These are phyloP conservation scores for Leptographium radiaticola DNA, from an alignment of 2,329 filamentous ascomycete species.

Conservation along the genomic window DNA sequence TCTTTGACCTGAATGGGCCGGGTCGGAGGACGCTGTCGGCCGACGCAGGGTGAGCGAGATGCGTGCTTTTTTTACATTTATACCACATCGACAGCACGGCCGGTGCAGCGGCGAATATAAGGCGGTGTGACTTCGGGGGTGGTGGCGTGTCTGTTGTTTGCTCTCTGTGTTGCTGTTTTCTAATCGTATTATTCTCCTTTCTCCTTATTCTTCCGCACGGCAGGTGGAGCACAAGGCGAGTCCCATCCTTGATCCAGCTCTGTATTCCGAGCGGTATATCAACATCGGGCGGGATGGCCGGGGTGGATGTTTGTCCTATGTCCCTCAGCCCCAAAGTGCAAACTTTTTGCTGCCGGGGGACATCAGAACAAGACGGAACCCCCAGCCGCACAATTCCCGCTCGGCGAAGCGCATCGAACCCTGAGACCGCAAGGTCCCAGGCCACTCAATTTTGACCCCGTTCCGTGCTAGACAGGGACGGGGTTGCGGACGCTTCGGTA, in stretches of 20 bases:
- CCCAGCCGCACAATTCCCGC: neutral
- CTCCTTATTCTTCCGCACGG: slow-evolving; percentile 38
- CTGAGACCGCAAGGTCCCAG: neutral
- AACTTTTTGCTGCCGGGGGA: neutral
- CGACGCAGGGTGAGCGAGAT: too few relatives aligned
- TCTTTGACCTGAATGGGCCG: too few relatives aligned
- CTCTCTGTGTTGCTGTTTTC: slow-evolving; percentile 5
- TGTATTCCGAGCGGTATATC: slow-evolving; percentile 65
- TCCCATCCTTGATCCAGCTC: slow-evolving; percentile 56
- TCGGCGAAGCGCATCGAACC: neutral
- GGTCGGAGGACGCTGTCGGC: too few relatives aligned
- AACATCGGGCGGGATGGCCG: slow-evolving; percentile 11
- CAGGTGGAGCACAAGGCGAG: slow-evolving; percentile 68
- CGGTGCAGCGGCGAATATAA: too few relatives aligned
- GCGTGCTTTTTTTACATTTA: too few relatives aligned
- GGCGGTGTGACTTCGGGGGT: neutral
- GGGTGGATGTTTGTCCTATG: neutral
- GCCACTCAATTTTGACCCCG: slow-evolving; percentile 1
- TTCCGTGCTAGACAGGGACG: slow-evolving; percentile 3
- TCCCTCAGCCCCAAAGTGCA: neutral
- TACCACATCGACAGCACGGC: too few relatives aligned
- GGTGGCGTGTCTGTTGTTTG: neutral
- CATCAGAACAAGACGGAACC: neutral
- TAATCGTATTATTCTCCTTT: slow-evolving; percentile 4
- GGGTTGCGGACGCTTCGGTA: slow-evolving; percentile 15